Conservation (phyloP, 495 filamentous ascomycete species). For the Daldinia loculata region DNA sequence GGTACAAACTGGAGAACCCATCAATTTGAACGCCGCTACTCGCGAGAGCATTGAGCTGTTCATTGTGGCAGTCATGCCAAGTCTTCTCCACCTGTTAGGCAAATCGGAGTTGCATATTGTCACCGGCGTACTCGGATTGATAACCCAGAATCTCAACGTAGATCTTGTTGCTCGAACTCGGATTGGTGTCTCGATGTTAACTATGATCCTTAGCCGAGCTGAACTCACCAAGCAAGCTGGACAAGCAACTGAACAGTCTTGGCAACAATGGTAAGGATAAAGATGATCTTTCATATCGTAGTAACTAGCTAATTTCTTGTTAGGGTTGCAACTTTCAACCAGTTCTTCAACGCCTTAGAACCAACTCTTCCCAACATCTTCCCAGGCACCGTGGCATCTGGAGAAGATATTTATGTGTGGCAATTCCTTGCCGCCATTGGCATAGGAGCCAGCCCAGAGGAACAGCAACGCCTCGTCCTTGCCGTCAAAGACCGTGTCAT, state of each 20-base stretch:
- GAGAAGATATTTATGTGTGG: conserved; percentile 95
- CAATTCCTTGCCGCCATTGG: conserved; percentile 95
- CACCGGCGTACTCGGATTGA: conserved; percentile 83
- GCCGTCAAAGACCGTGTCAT: conserved; percentile 98
- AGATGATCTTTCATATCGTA: not conserved
- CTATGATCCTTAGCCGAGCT: conserved; percentile 92
- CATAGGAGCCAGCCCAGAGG: conserved; percentile 87
- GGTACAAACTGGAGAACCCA: conserved; percentile 69
- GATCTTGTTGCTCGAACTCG: conserved; percentile 80
- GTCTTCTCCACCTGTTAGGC: conserved; percentile 84
- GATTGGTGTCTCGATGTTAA: conserved; percentile 87
- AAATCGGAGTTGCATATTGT: conserved; percentile 91
- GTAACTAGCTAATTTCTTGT: conserved; percentile 34
- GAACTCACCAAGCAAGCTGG: conserved; percentile 88
- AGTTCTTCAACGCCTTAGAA: conserved; percentile 86
- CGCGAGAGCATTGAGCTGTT: conserved; percentile 95
- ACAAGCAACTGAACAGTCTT: conserved; percentile 72
- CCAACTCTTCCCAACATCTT: conserved; percentile 84
- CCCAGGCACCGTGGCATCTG: conserved; percentile 80
- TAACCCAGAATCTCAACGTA: conserved; percentile 82
- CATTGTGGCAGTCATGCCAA: conserved; percentile 84
- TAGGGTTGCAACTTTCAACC: conserved; percentile 74
- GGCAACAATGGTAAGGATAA: conserved; percentile 78
- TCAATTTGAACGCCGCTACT: conserved; percentile 70
- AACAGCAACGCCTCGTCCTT: conserved; percentile 92